Percentiles rank a stretch among this genome's conserved stretches.
Evolutionary conservation across 306 rosid genomes (phyloP).

Genomic region (Casuarina equisetifolia): DNA sequence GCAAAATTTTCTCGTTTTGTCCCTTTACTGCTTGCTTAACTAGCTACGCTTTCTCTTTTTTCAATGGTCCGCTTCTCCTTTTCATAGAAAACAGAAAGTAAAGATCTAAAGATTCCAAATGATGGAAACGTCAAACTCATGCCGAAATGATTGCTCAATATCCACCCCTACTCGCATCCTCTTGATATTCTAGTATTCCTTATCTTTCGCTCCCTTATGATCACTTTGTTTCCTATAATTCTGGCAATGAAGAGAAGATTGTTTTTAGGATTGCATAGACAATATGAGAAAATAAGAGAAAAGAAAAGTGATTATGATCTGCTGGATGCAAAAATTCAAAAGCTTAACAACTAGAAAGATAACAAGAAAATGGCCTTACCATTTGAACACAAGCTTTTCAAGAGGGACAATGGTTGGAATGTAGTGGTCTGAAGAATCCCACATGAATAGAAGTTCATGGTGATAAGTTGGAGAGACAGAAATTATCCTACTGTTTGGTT

Average conservation of each 20-base stretch:
- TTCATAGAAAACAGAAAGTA: conserved; percentile 11
- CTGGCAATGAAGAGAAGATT: not conserved
- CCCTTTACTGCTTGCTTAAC: conserved; percentile 19
- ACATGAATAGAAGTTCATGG: too few species aligned
- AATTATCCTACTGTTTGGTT: too few species aligned
- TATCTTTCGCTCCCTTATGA: not conserved
- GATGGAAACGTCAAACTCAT: conserved; percentile 8
- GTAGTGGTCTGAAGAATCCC: too few species aligned
- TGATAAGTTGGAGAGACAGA: too few species aligned
- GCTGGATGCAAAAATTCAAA: too few species aligned
- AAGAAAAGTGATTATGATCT: too few species aligned
- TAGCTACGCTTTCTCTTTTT: conserved; percentile 7
- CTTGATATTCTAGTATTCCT: not conserved
- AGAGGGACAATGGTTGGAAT: too few species aligned
- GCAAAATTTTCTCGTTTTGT: not conserved
- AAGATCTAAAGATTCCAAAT: conserved; percentile 22
- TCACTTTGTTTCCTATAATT: not conserved
- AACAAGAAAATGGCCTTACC: too few species aligned
- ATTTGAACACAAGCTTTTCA: too few species aligned
- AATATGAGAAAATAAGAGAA: too few species aligned
- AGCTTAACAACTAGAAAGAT: too few species aligned
- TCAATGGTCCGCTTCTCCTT: conserved; percentile 16
- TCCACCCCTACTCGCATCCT: not conserved
- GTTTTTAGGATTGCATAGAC: too few species aligned
- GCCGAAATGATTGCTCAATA: conserved; percentile 27